Base-by-base conservation (phyloP, 768 basidiomycete genomes). In the Calocybe indica region DNA sequence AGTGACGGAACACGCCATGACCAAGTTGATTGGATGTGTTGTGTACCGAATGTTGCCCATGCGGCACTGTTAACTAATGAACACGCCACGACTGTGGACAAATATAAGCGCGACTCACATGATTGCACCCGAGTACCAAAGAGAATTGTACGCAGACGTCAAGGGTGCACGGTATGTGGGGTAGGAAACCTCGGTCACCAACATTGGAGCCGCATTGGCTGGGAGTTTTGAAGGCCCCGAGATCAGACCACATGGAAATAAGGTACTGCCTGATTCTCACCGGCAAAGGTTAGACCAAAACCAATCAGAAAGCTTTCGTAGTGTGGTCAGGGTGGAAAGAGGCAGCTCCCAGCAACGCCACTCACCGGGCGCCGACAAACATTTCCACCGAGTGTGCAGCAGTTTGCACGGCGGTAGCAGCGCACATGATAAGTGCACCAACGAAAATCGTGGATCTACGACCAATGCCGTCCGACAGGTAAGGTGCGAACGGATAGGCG, bases 161-260 rank as follows among this genome's bases (percentile, higher is more conserved):
- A 93, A 65, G 32, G 82, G 81, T 10, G 82, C 85, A 55, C 91
- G 88, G 64, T 93, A 85, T 8, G 77, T 70, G 11, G 90, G 91
- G 62, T 92, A 92, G 1, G 90, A 75, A n/a, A 92, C 66, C 66
- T 93, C 91, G 42, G 88, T 85, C 46, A 92, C 81, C 68, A 92
- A 67, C 73, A 92, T 77, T 8, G 91, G 89, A 8, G 90, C 88
- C 44, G 88, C 81, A 56, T 80, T 83, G 22, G 78, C 79, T 74
- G 59, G 46, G 40, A 54, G 50, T 36, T 13, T 53, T n/a, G 45
- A 31, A 32, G n/a, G 51, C 11, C 31, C 34, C 46, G 15, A 28
- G 14, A 45, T 55, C 55, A 51, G 57, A 34, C 14, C n/a, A 2
- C 5, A 37, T n/a, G 29, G 30, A n/a, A 10, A 34, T 11, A n/a